Percentiles rank a stretch among this genome's conserved stretches.
These are phyloP conservation scores for Termitomyces bulborhizus DNA, from an alignment of 768 basidiomycete genomes.

Conservation along the genomic window DNA sequence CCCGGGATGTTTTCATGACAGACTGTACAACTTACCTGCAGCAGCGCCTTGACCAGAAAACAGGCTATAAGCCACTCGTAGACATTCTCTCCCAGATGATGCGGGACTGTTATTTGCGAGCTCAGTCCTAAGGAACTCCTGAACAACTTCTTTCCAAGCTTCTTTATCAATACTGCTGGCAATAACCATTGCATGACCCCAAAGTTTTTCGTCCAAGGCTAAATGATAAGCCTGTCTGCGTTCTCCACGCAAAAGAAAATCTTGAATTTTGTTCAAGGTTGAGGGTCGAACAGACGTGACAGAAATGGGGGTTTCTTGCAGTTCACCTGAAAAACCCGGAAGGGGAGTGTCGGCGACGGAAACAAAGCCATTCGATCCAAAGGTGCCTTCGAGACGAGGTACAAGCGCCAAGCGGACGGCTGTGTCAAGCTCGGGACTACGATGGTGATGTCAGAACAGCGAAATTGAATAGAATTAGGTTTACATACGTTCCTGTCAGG, in stretches of 20 bases:
- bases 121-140: slow-evolving; percentile 78
- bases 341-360: slow-evolving; percentile 26
- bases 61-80: slow-evolving; percentile 77
- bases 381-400: slow-evolving; percentile 40
- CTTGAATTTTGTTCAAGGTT: slow-evolving; percentile 71
- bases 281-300: slow-evolving; percentile 55
- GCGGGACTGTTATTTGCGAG: slow-evolving; percentile 30
- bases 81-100: slow-evolving; percentile 53
- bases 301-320: slow-evolving; percentile 48
- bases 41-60: slow-evolving; percentile 79
- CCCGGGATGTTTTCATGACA: neutral
- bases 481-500: slow-evolving; percentile 75
- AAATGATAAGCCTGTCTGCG: slow-evolving; percentile 82
- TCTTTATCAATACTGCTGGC: slow-evolving; percentile 91
- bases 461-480: neutral
- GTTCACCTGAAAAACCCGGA: slow-evolving; percentile 14
- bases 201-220: slow-evolving; percentile 83
- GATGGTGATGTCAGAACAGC: slow-evolving; percentile 1
- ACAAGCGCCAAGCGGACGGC: slow-evolving; percentile 72
- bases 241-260: slow-evolving; percentile 76
- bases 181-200: slow-evolving; percentile 95
- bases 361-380: slow-evolving; percentile 20
- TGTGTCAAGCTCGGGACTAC: slow-evolving; percentile 56
- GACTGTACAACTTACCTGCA: slow-evolving; percentile 45
- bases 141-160: slow-evolving; percentile 86